Evolutionary conservation across 495 filamentous ascomycete genomes (phyloP), one percentile per base, ranked within the genome.

Genomic region (Evansstolkia leycettana): DNA sequence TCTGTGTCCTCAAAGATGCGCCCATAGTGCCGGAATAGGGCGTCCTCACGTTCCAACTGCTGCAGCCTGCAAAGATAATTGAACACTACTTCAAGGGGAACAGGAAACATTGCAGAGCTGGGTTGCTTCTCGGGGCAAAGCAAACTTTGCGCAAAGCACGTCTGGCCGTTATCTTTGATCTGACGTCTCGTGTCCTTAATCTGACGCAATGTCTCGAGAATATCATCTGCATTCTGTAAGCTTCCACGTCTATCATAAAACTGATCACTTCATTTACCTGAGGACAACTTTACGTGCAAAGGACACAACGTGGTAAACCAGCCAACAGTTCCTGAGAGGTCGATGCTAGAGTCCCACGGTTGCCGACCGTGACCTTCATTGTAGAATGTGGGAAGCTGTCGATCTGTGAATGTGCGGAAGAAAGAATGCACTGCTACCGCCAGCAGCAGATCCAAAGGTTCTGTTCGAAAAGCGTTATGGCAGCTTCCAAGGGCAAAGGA

Each of bases 21-120:
- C 26, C 79, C 76, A 13, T 70, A 67, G 38, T 69, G 68, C 29
- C 73, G 67, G 50, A 83, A 65, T 3, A 82, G 51, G 0, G 74
- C 67, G 25, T 78, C 71, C 7, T 65, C 56, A 1, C 69, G 61
- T 47, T 78, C 74, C 3, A 78, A 51, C 33, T 75, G 69, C 37
- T 78, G 75, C 24, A 72, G 54, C 8, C 65, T 59, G 2, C 76
- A 79, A 18, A 75, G 64, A 43, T 82, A 82, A 41, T 77, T 82
- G 51, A 84, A 80, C 3, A 77, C 60, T 20, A 84, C 69, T 55
- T 85, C 80, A 30, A 82, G 56, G 1, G 78, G 78, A 47, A 69
- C 67, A 15, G 53, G 47, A 20, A 72, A 71, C 8, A 55, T 54
- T 17, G 20, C 20, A 23, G 20, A 23, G 9, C 9, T 9, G 4